Base-by-base conservation (phyloP, 1,284 basidiomycete species). In the Mycosarcoma maydis region DNA sequence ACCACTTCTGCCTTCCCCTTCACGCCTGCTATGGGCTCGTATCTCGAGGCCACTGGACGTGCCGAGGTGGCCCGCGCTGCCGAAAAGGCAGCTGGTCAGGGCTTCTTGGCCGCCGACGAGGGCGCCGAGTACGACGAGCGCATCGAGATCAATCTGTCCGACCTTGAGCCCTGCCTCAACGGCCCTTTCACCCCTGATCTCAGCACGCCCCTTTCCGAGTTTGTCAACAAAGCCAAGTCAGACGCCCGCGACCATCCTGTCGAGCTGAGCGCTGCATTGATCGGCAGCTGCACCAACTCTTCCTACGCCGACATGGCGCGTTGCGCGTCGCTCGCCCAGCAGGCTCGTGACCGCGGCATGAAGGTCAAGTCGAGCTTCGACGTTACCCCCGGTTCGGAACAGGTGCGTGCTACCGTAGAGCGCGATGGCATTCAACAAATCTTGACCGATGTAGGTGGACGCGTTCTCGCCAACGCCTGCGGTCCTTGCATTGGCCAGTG, bases 401-500 rank as follows among this genome's bases (percentile, higher is more conserved):
- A 96, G 82, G 97, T 99, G 76, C 89, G 96, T 47, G 96, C 96
- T 3, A 99, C 96, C 0, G 93, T 98, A 83, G 94, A 97, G 83
- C 89, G 95, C 33, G 96, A 99, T 80, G 87, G 90, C 24, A 87
- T 98, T 50, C 94, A 92, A 27, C 85, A 87, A 23, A 87, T 87
- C 38, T 85, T 98, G 33, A 87, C 94, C 81, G 88, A 88, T 70
- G 91, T 97, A 44, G 95, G 95, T 27, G 94, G 89, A 6, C 87
- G 90, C 34, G 95, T 99, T 14, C 86, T 99, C 27, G 95, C 96
- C 13, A 99, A 99, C 82, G 96, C 96, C 1, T 98, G 96, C 76
- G 96, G 96, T 49, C 96, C 96, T 27, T 99, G 96, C 82, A 98
- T 98, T 75, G 96, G 96, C 34, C 96, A 98, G 84, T 99, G 96